phyloP scores from a whole-genome alignment of 2,329 filamentous ascomycete genomes.

The Aspergillus puulaauensis region DNA sequence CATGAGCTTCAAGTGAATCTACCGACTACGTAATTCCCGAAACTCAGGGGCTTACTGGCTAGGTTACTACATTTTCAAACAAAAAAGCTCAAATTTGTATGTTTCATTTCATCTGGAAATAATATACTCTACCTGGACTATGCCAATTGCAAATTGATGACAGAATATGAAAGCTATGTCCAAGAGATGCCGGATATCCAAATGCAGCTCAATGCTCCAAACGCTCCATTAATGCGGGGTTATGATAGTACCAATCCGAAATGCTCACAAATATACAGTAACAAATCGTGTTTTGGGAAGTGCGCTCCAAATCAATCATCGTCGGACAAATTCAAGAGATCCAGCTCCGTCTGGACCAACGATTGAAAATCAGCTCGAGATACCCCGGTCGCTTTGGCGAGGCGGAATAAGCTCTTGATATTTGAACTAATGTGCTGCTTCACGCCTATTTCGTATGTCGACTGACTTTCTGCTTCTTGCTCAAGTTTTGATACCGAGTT shows the following conservation, averaged over 20 bases:
- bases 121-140: not conserved
- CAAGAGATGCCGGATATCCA: slow-evolving; percentile 14
- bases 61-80: not conserved
- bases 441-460: slow-evolving; percentile 59
- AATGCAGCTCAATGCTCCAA: slow-evolving; percentile 15
- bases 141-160: not conserved
- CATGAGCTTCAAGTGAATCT: slow-evolving; percentile 2
- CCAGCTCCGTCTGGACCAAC: slow-evolving; percentile 59
- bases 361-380: slow-evolving; percentile 59
- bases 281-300: not conserved
- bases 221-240: slow-evolving; percentile 17
- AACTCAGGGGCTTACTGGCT: not conserved
- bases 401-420: slow-evolving; percentile 62
- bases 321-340: slow-evolving; percentile 57
- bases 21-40: not conserved
- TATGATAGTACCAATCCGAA: slow-evolving; percentile 22
- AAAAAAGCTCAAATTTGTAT: not conserved
- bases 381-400: slow-evolving; percentile 60
- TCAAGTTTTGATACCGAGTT: slow-evolving; percentile 57
- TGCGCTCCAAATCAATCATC: slow-evolving; percentile 27
- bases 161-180: not conserved
- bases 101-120: not conserved
- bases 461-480: slow-evolving; percentile 50
- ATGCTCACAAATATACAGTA: slow-evolving; percentile 10
- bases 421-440: slow-evolving; percentile 64